These are phyloP conservation scores for Citrullus colocynthis DNA, from an alignment of 306 rosid genomes.

Conservation along the genomic window DNA sequence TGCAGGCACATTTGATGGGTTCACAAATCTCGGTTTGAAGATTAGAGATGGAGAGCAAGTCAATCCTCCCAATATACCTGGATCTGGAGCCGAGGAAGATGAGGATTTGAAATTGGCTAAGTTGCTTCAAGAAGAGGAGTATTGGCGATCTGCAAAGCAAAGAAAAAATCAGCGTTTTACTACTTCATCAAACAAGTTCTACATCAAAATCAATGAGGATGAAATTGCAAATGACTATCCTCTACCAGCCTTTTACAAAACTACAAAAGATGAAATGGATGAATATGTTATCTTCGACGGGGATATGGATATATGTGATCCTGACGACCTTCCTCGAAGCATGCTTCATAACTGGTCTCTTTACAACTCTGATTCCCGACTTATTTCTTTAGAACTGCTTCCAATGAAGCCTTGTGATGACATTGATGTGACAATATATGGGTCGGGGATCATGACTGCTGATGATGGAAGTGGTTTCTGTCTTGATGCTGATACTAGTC, in stretches of 20 bases:
- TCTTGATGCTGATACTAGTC: conserved; percentile 52
- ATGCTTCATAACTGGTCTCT: conserved; percentile 88
- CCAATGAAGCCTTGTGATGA: conserved; percentile 94
- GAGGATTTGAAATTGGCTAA: conserved; percentile 70
- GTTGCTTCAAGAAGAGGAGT: conserved; percentile 79
- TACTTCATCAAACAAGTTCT: conserved; percentile 35
- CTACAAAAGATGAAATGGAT: conserved; percentile 51
- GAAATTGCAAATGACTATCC: conserved; percentile 95
- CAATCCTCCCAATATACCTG: conserved; percentile 18
- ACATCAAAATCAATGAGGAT: conserved; percentile 83
- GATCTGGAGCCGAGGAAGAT: conserved; percentile 32
- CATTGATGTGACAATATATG: conserved; percentile 81
- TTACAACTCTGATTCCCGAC: conserved; percentile 74
- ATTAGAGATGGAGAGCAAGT: conserved; percentile 31
- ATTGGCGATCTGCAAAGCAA: conserved; percentile 56
- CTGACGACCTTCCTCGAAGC: conserved; percentile 64
- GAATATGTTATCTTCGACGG: conserved; percentile 50
- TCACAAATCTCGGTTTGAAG: conserved; percentile 16
- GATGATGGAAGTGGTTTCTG: conserved; percentile 86
- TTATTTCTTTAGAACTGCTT: conserved; percentile 88
- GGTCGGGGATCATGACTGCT: conserved; percentile 73
- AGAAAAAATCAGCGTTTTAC: conserved; percentile 38
- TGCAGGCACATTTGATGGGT: conserved; percentile 23
- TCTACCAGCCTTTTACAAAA: conserved; percentile 80
- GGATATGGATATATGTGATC: conserved; percentile 38